A percentile compares a stretch with the other conserved stretches of the same genome.
phyloP scores from a whole-genome alignment of 768 basidiomycete genomes.

The Collybia sordida region DNA sequence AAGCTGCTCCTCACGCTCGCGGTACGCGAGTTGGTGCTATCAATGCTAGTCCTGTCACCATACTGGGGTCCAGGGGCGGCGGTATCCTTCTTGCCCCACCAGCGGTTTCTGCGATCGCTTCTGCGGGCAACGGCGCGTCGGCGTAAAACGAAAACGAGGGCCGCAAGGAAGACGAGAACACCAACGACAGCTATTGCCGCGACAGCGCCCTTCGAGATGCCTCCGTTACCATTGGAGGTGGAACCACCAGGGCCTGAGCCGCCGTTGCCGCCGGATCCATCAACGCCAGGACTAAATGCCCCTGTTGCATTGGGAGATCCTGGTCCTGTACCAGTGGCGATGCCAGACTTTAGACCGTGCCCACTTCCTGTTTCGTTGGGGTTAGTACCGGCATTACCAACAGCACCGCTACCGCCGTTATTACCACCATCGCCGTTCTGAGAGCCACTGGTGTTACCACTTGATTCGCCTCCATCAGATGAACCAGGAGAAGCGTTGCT shows the following conservation, averaged over 20 bases:
- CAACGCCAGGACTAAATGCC: slow-evolving; percentile 1
- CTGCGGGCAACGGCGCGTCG: slow-evolving; percentile 44
- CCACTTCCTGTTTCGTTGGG: slow-evolving; percentile 4
- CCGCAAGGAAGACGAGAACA: slow-evolving; percentile 30
- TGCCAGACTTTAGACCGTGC: not conserved
- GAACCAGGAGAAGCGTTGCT: not conserved
- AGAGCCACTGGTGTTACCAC: not conserved
- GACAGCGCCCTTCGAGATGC: slow-evolving; percentile 44
- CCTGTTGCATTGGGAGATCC: slow-evolving; percentile 9
- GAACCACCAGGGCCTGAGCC: slow-evolving; percentile 4
- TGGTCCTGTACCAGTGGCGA: slow-evolving; percentile 1
- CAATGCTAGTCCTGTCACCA: slow-evolving; percentile 20
- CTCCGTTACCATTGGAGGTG: slow-evolving; percentile 5
- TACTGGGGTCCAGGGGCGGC: slow-evolving; percentile 18
- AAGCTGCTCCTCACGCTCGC: slow-evolving; percentile 56
- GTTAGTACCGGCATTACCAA: not conserved
- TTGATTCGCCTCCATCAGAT: not conserved
- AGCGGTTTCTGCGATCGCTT: slow-evolving; percentile 36
- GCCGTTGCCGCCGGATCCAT: slow-evolving; percentile 9
- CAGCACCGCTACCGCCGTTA: slow-evolving; percentile 3
- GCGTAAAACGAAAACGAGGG: slow-evolving; percentile 44
- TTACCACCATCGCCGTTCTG: slow-evolving; percentile 1
- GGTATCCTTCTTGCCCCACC: slow-evolving; percentile 41
- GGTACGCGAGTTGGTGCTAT: slow-evolving; percentile 13
- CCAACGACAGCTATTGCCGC: slow-evolving; percentile 41